Base-by-base conservation (phyloP, 2,329 filamentous ascomycete species). In the Fusarium burgessii region DNA sequence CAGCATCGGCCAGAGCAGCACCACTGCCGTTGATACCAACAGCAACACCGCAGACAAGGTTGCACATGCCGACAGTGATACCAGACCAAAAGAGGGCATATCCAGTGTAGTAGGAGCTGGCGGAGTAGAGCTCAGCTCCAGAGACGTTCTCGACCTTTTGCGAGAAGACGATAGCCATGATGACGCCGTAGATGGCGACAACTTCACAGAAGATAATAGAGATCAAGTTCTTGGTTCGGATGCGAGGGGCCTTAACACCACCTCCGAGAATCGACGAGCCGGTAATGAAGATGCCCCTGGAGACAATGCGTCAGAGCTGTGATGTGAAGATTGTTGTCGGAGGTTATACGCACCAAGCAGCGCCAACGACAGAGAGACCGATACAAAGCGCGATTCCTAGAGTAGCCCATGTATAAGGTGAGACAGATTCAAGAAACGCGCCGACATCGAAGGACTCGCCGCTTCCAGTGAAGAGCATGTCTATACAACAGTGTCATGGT, bases 191-290 rank as follows among this genome's bases (percentile, higher is more conserved):
- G 82, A 99, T 99, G 83, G 96, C 96, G 78, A 99, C 96, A 79
- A 99, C 96, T 85, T 99, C 96, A 86, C 96, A 99, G 85, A 99
- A 99, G 84, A 99, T 98, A 83, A 99, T 99, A 78, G 95, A 98
- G 81, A 99, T 98, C 79, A 99, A 84, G 87, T 99, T 99, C 91
- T 99, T 99, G 71, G 96, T 99, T 81, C 96, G 93, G 84, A 99
- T 99, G 77, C 96, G 92, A 40, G 97, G 97, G 47, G 96, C 95
- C 83, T 93, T 95, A 79, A 99, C 96, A 85, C 96, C 96, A 77
- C 93, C 96, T 78, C 97, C 97, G 74, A 99, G 89, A 81, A 99
- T 99, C 63, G 96, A 97, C 64, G 95, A 97, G 77, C 97, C 97
- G 36, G 96, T 99, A 76, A 98, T 96, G 85, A 99, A 96, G 82